Percentiles rank a stretch among this genome's conserved stretches.
phyloP scores from a whole-genome alignment of 805 yeast genomes.

The Sungouiozyma ichnusensis region DNA sequence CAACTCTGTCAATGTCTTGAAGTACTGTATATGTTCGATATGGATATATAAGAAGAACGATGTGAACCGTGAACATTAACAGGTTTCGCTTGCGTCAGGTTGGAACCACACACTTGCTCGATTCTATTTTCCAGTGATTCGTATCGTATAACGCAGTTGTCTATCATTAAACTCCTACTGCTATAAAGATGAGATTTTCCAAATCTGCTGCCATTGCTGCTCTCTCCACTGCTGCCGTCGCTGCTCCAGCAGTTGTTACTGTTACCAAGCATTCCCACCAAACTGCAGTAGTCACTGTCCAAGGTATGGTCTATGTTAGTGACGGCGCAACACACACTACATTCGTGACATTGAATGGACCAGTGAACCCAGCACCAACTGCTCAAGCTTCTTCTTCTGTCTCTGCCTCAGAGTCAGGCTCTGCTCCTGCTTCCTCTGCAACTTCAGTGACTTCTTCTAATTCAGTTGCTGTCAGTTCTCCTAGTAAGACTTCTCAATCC shows the following conservation, averaged over 20 bases:
- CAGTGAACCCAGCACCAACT: conserved; percentile 5
- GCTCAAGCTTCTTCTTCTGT: conserved; percentile 5
- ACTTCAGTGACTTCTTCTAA: not conserved
- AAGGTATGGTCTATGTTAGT: conserved; percentile 22
- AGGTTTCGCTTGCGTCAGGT: no score
- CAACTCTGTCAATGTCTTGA: no score
- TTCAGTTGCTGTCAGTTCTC: not conserved
- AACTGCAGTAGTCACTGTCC: conserved; percentile 17
- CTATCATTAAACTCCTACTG: not conserved
- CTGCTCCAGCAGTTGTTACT: conserved; percentile 23
- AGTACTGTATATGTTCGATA: no score
- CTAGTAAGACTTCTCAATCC: not conserved
- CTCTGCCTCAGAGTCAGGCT: conserved; percentile 2
- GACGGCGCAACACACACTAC: conserved; percentile 20
- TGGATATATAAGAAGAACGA: no score
- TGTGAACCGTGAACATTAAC: no score
- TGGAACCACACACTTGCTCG: no score
- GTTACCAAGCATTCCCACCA: conserved; percentile 24
- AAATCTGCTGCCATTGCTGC: conserved; percentile 7
- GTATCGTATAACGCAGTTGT: no score
- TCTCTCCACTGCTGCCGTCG: conserved; percentile 10
- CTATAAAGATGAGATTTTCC: conserved; percentile 7
- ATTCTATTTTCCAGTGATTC: no score
- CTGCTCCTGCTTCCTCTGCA: not conserved
- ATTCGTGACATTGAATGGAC: conserved; percentile 12